Evolutionary conservation across 2,329 filamentous ascomycete species (phyloP).

Genomic region (Beauveria australis): DNA sequence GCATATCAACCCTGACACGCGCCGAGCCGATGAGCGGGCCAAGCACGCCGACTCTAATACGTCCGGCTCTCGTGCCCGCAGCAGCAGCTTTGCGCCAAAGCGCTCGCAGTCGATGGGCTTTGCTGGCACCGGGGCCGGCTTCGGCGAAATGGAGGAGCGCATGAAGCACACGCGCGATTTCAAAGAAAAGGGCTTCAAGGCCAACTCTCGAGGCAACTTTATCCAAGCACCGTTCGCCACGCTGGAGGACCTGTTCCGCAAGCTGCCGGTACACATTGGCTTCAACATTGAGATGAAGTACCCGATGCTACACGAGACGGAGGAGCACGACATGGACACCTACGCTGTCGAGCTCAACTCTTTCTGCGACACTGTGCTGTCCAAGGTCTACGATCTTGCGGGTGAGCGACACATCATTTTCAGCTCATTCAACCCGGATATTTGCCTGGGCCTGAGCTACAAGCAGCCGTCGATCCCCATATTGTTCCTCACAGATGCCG

Average conservation of each 20-base stretch:
- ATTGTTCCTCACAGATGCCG: conserved; percentile 86
- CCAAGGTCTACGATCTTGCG: conserved; percentile 80
- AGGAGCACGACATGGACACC: conserved; percentile 93
- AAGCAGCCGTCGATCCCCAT: conserved; percentile 97
- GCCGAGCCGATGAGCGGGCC: conserved; percentile 20
- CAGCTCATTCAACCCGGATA: conserved; percentile 94
- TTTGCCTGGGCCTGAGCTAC: conserved; percentile 87
- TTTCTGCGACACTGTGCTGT: conserved; percentile 88
- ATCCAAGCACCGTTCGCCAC: conserved; percentile 96
- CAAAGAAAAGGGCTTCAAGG: conserved; percentile 92
- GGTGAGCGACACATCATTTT: conserved; percentile 88
- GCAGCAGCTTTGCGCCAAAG: conserved; percentile 34
- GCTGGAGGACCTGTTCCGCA: conserved; percentile 82
- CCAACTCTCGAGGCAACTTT: conserved; percentile 85
- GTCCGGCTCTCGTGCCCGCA: conserved; percentile 20
- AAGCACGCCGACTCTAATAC: conserved; percentile 14
- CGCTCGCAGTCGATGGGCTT: conserved; percentile 50
- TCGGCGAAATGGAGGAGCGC: conserved; percentile 55
- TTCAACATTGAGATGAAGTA: conserved; percentile 99
- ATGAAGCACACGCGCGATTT: conserved; percentile 98
- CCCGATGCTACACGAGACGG: conserved; percentile 91
- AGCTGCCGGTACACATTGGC: conserved; percentile 72
- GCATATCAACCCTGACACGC: conserved; percentile 63
- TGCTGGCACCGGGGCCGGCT: conserved; percentile 28
- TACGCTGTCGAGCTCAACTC: conserved; percentile 94